Evolutionary conservation across 1,284 basidiomycete species (phyloP).

Genomic region (Leccinum subfulvum): DNA sequence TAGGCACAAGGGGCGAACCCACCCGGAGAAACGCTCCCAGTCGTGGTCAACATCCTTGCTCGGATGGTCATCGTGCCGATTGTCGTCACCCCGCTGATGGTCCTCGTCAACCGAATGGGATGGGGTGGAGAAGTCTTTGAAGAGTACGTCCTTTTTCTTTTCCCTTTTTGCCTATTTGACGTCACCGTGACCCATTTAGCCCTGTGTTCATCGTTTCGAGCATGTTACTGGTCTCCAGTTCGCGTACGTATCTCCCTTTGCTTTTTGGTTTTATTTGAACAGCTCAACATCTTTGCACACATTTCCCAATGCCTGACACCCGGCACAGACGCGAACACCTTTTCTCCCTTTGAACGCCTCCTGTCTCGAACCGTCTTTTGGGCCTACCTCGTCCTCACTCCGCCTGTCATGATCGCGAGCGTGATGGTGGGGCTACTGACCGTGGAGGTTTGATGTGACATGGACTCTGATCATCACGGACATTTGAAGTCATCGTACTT

Average conservation of each 20-base stretch:
- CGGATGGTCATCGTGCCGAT: constrained; percentile 87
- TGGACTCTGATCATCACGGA: background rate
- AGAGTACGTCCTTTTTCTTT: constrained; percentile 54
- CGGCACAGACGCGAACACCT: background rate
- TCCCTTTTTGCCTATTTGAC: background rate
- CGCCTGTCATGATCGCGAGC: constrained; percentile 73
- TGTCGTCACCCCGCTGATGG: constrained; percentile 72
- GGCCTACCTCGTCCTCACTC: constrained; percentile 80
- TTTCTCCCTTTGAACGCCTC: constrained; percentile 72
- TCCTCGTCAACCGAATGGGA: constrained; percentile 51
- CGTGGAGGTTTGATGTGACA: constrained; percentile 39
- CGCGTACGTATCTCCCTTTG: constrained; percentile 46
- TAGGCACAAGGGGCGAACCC: constrained; percentile 24
- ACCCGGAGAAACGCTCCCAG: constrained; percentile 75
- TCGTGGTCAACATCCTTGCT: constrained; percentile 73
- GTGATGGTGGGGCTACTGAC: constrained; percentile 72
- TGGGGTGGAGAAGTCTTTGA: constrained; percentile 51
- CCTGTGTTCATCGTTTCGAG: constrained; percentile 83
- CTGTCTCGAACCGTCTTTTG: constrained; percentile 84
- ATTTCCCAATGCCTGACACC: constrained; percentile 21
- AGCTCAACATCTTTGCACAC: constrained; percentile 1
- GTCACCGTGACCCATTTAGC: constrained; percentile 39
- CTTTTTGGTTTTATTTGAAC: background rate
- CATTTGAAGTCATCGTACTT: background rate
- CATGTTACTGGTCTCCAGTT: constrained; percentile 73